Evolutionary conservation across 805 yeast species (phyloP), one percentile per base, ranked within the genome.

Genomic region (Lachancea cidri): DNA sequence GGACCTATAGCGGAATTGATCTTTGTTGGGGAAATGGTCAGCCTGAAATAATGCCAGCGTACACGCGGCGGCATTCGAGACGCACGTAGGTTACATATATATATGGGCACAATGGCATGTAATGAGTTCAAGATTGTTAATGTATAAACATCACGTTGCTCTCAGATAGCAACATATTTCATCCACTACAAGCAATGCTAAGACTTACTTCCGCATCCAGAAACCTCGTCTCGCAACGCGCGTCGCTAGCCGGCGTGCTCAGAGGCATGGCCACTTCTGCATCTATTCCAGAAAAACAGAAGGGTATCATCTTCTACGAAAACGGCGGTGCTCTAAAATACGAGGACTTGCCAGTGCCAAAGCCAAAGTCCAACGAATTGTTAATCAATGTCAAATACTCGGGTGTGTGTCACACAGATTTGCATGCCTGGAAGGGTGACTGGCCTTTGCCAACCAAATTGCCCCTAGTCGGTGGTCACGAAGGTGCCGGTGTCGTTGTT

Each of bases 361-460:
- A 52, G 38, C 83, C 83, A 46, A 73, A 72, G 52, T 65, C 81
- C 41, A 76, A 73, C 49, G 82, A 77, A 57, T 62, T 77, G 42
- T 62, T 77, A 55, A 64, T 77, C 58, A 73, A 77, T 52, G 77
- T 77, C 54, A 73, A 75, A 60, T 77, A 76, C 62, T 77, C 83
- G 4, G 83, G 83, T 58, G 83, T 77, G 17, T 77, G 83, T 55
- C 83, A 77, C 61, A 76, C 83, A 4, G 83, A 77, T 58, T 67
- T 77, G 55, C 83, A 77, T 57, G 83, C 82, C 30, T 77, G 81
- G 80, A 74, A 77, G 53, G 83, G 83, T 48, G 83, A 77, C 57
- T 77, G 83, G 83, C 81, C 82, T 39, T 60, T 76, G 51, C 64
- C 63, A 14, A 70, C 74, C 39, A 77, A 77, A 53, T 64, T 77